Conservation (phyloP, 768 basidiomycete genomes). For the Mycena rosella region DNA sequence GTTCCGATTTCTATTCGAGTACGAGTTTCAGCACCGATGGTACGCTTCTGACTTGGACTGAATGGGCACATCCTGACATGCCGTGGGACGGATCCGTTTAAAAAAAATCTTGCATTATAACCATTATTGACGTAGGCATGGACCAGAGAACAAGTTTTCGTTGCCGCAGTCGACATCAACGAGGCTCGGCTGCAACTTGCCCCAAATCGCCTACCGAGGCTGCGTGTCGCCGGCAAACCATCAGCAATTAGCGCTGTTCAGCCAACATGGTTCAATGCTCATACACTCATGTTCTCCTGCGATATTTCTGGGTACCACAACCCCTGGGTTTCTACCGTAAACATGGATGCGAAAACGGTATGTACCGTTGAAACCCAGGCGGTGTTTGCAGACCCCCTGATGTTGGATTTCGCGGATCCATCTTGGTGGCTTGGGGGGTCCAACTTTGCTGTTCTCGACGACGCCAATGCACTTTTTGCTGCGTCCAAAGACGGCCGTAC, state of each 20-base stretch:
- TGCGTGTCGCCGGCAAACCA: constrained; percentile 8
- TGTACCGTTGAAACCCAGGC: constrained; percentile 43
- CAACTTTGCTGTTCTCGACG: constrained; percentile 26
- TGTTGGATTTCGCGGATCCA: constrained; percentile 41
- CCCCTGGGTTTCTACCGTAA: constrained; percentile 50
- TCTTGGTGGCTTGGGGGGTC: constrained; percentile 21
- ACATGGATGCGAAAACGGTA: neutral
- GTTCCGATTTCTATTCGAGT: constrained; percentile 24
- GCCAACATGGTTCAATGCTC: constrained; percentile 29
- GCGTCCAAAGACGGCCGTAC: constrained; percentile 46
- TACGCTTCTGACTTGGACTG: constrained; percentile 18
- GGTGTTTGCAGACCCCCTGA: neutral
- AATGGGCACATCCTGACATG: constrained; percentile 27
- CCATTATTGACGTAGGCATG: neutral
- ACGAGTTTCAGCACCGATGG: constrained; percentile 20
- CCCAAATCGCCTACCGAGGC: neutral
- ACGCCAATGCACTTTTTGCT: constrained; percentile 33
- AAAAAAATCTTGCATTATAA: neutral
- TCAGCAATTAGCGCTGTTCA: constrained; percentile 18
- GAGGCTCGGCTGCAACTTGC: neutral
- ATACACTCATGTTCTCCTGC: constrained; percentile 60
- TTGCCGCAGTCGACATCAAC: constrained; percentile 16
- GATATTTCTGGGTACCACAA: constrained; percentile 68
- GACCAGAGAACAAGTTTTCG: constrained; percentile 14
- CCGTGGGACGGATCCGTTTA: constrained; percentile 26